Evolutionary conservation across 2,329 filamentous ascomycete genomes (phyloP), one percentile per base, ranked within the genome.

Genomic region (Trichocomaceae sp.): DNA sequence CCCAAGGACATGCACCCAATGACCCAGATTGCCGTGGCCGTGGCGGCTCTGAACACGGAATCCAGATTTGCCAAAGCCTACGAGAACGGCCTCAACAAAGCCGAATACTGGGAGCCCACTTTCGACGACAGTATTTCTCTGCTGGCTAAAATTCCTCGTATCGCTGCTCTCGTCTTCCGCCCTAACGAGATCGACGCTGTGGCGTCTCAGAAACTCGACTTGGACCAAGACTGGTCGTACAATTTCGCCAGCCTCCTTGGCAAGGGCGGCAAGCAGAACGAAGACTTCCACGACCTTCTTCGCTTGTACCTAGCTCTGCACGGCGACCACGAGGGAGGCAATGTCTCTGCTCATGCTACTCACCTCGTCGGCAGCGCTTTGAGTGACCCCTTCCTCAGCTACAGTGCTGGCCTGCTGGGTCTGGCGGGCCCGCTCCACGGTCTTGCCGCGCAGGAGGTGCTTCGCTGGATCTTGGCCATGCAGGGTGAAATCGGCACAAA

Each of bases 171-270:
- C 75, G 96, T 99, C 68, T 96, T 99, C 80, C 90, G 96, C 79
- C 90, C 60, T 88, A 93, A 81, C 78, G 83, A 69, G 75, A 79
- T 63, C 83, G 91, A 70, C 85, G 86, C 66, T 77, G 87, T 61
- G 79, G 96, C 59, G 84, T 89, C 8, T 82, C 86, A 63, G 77
- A 87, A 71, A 78, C 67, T 95, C 49, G 91, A 99, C 65, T 74
- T 83, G 56, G 81, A 87, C 63, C 89, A 96, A 75, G 93, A 99
- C 75, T 99, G 93, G 93, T 87, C 91, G 0, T 95, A 96, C 80
- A 99, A 99, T 81, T 99, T 96, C 67, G 93, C 93, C 46, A 88
- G 90, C 61, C 90, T 97, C 84, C 83, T 97, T 52, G 92, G 92
- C 67, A 96, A 95, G 77, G 83, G 86, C 50, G 90, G 90, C 62